Base-by-base conservation (phyloP, 108 stramenopile species). In the Poteriospumella lacustris region DNA sequence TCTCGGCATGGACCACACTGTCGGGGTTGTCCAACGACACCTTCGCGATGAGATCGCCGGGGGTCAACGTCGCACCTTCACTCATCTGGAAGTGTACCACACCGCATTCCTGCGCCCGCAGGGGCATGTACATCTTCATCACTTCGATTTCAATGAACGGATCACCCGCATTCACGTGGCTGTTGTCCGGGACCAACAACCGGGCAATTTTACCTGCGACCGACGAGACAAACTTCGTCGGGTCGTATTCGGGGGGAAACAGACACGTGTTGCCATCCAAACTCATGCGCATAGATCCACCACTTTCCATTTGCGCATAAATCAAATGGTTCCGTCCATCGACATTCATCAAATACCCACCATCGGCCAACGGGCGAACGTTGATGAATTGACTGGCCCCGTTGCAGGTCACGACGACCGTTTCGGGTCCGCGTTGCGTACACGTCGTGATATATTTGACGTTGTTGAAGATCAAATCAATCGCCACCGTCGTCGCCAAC, bases 61-160 rank as follows among this genome's bases (percentile, higher is more conserved):
- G 87, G 42, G 89, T 79, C 2, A 99, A 72, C 40, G 95, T 81
- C 39, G 95, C 94, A 36, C 98, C 98, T 59, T 86, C 68, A 28
- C 83, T 82, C 24, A 81, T 87, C 79, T 93, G 92, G 93, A 43
- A 93, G 38, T 39, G 80, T 33, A 95, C 78, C 31, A 76, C 60
- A 40, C 98, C 98, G 33, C 92, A 60, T 83, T 97, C 98, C 58
- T 89, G 92, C 0, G 96, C 96, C 77, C 86, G 88, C 34, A 99
- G 91, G n/a, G 95, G 95, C 96, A 99, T 93, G 90, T 96, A 97
- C 98, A 99, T 99, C 84, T 99, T 99, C 98, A 99, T 99, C 28
- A 97, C 98, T 84, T 99, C 98, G 39, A 99, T 92, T 86, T 99
- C 96, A 42, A 91, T 94, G 77, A 95, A 99, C 33, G 89, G 81